Base-by-base conservation (phyloP, 495 filamentous ascomycete species). In the Lentithecium fluviatile region DNA sequence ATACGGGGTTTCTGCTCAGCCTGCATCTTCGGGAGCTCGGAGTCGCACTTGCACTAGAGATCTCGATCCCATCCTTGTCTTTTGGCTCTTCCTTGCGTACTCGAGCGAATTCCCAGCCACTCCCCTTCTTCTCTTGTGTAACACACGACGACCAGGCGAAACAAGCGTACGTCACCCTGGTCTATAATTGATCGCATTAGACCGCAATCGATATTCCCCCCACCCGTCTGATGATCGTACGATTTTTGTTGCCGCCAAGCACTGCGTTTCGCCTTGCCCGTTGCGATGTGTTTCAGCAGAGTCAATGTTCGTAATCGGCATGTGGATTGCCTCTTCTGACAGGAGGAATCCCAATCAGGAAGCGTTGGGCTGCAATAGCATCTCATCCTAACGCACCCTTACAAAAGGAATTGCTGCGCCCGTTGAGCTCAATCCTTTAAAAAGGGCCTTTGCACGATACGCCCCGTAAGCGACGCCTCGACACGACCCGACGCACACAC, bases 261-360 rank as follows among this genome's bases (percentile, higher is more conserved):
- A 6, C 13, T 3, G 40, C 5, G 52, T 24, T 51, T 52, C 43
- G 24, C 40, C 40, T n/a, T 21, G 29, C 8, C 60, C 52, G 47
- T 52, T 57, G 53, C 50, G 21, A 57, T 46, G 52, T 37, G 60
- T 63, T 63, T 63, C 60, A 63, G 53, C 37, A 40, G 13, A n/a
- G 13, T 43, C 40, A 43, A 43, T n/a, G 15, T 43, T 15, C 40
- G 13, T 20, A 43, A 43, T 43, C 40, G 19, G 40, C 15, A 43
- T 43, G 15, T n/a, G 6, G 4, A 6, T 43, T 43, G 40, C 40
- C 40, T 15, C 15, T 43, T 43, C 13, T 32, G 19, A 43, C 19
- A 43, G 13, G 40, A 13, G 15, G 40, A 15, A n/a, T 20, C 13
- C 40, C 15, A n/a, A 20, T 43, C 40, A 13, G 40, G 15, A 43